phyloP scores from a whole-genome alignment of 139 green algal species.

The Chlorella sp. region DNA sequence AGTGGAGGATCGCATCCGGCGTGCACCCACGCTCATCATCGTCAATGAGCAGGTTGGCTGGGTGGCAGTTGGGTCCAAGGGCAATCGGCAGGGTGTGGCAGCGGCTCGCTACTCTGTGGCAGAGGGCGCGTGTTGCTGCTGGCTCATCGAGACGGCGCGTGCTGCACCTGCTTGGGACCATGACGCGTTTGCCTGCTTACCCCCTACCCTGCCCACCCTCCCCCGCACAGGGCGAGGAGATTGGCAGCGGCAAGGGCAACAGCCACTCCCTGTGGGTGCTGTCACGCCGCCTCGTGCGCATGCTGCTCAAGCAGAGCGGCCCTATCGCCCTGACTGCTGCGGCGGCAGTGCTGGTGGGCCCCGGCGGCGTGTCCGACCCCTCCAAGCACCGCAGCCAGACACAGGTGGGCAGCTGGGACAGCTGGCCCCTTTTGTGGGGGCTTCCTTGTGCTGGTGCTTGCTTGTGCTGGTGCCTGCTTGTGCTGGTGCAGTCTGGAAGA shows the following conservation, averaged over 20 bases:
- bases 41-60: conserved; percentile 13
- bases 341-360: conserved; percentile 46
- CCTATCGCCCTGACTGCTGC: conserved; percentile 49
- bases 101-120: no score
- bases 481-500: no score
- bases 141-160: no score
- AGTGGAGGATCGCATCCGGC: conserved; percentile 42
- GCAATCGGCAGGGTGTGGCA: no score
- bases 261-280: conserved; percentile 60
- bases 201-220: no score
- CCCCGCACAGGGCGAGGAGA: conserved; percentile 8
- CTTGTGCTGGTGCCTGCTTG: no score
- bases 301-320: conserved; percentile 50
- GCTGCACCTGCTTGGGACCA: no score
- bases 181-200: no score
- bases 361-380: conserved; percentile 30
- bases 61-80: no score
- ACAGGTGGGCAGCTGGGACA: conserved; percentile 7
- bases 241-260: conserved; percentile 29
- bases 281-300: conserved; percentile 53
- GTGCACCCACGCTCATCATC: conserved; percentile 20
- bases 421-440: no score
- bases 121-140: no score
- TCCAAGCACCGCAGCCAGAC: conserved; percentile 47
- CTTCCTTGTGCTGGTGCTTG: no score